Conservation (phyloP, 345 rosid genomes). For the Linum trigynum region DNA sequence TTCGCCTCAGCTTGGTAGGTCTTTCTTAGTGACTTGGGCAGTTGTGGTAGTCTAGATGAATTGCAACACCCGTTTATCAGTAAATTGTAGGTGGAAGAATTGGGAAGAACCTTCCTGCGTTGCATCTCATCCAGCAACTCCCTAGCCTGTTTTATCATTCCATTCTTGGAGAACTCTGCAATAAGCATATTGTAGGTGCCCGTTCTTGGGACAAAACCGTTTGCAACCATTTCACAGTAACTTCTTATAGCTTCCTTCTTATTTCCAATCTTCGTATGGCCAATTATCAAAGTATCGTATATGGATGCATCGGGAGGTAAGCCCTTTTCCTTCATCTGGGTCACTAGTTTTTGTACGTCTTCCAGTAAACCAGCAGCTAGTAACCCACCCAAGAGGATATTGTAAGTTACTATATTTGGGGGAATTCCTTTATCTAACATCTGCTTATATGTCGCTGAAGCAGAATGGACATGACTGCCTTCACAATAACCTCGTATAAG, state of each 20-base stretch:
- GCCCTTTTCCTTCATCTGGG: conserved; percentile 54
- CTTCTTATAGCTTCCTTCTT: conserved; percentile 47
- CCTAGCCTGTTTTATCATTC: conserved; percentile 72
- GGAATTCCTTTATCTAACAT: conserved; percentile 51
- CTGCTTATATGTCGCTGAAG: conserved; percentile 36
- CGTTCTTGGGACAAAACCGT: conserved; percentile 65
- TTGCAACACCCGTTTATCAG: conserved; percentile 64
- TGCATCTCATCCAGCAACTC: conserved; percentile 75
- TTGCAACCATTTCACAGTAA: conserved; percentile 68
- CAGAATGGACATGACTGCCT: conserved; percentile 43
- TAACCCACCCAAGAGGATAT: conserved; percentile 54
- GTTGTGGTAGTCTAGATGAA: conserved; percentile 39
- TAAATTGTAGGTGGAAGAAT: conserved; percentile 63
- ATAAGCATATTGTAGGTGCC: conserved; percentile 75
- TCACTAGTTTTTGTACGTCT: conserved; percentile 42
- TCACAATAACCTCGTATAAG: conserved; percentile 59
- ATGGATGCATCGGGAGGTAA: conserved; percentile 50
- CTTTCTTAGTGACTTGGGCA: conserved; percentile 39
- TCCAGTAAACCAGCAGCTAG: conserved; percentile 34
- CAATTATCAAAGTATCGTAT: conserved; percentile 55
- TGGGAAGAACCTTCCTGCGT: conserved; percentile 45
- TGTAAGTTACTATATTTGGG: conserved; percentile 56
- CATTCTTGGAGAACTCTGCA: conserved; percentile 44
- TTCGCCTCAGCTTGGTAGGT: conserved; percentile 51
- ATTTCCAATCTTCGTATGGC: conserved; percentile 64